A percentile compares a stretch with the other conserved stretches of the same genome.
phyloP scores from a whole-genome alignment of 1,284 basidiomycete species.

The Leccinum pallidistipes region DNA sequence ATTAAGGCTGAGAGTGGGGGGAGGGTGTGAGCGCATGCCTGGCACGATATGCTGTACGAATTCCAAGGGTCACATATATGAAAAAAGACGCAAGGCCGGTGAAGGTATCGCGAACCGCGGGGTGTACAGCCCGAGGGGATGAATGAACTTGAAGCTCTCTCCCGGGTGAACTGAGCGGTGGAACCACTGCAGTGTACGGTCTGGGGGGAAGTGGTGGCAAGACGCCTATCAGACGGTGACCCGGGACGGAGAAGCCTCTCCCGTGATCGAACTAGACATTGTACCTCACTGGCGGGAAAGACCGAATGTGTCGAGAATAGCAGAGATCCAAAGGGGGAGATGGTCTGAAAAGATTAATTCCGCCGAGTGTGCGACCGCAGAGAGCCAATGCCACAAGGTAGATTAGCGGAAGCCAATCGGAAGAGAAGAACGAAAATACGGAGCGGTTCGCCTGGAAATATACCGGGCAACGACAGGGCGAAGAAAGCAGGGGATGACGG shows the following conservation, averaged over 20 bases:
- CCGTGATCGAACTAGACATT: slow-evolving; percentile 33
- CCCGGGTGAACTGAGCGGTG: neutral
- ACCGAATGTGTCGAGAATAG: slow-evolving; percentile 30
- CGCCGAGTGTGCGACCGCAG: slow-evolving; percentile 31
- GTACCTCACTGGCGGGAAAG: slow-evolving; percentile 35
- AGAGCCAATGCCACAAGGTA: slow-evolving; percentile 34
- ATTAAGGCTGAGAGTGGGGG: slow-evolving; percentile 15
- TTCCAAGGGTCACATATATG: slow-evolving; percentile 28
- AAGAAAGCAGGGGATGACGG: slow-evolving; percentile 31
- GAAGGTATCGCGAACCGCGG: slow-evolving; percentile 15
- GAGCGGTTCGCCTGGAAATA: slow-evolving; percentile 39
- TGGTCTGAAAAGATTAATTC: slow-evolving; percentile 30
- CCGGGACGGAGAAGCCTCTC: slow-evolving; percentile 15
- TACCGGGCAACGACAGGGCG: slow-evolving; percentile 40
- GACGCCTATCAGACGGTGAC: slow-evolving; percentile 20
- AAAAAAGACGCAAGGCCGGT: slow-evolving; percentile 14
- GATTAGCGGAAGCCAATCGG: slow-evolving; percentile 29
- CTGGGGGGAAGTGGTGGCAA: slow-evolving; percentile 3
- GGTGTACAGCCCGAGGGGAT: neutral
- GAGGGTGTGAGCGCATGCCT: slow-evolving; percentile 17
- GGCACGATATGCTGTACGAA: slow-evolving; percentile 20
- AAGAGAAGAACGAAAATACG: slow-evolving; percentile 29
- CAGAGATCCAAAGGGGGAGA: slow-evolving; percentile 25
- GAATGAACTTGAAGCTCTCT: neutral
- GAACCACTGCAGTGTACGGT: slow-evolving; percentile 12